A percentile compares a stretch with the other conserved stretches of the same genome.
Conservation (phyloP, 768 basidiomycete species). For the Hebeloma cylindrosporum region DNA sequence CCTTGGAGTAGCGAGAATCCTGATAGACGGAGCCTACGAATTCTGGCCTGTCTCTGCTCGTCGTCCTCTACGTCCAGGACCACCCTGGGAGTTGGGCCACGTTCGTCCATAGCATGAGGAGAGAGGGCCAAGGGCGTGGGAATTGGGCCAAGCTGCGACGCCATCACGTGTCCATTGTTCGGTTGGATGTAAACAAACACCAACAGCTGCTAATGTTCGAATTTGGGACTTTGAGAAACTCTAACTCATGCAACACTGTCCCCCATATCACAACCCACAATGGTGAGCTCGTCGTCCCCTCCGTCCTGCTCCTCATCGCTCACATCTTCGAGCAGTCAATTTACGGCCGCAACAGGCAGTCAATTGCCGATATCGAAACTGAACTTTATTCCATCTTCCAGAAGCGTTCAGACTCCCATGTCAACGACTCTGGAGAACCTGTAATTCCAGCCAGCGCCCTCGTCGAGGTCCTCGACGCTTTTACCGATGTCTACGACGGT, state of each 20-base stretch:
- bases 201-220: conserved; percentile 15
- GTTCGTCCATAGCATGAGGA: conserved; percentile 18
- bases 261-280: no score
- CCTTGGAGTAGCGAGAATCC: conserved; percentile 6
- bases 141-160: conserved; percentile 7
- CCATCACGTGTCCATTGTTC: conserved; percentile 21
- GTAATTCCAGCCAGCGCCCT: conserved; percentile 72
- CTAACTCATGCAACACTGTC: no score
- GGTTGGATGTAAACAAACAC: conserved; percentile 15
- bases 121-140: not conserved
- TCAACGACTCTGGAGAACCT: conserved; percentile 59
- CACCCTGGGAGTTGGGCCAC: conserved; percentile 10
- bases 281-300: no score
- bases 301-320: no score
- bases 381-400: conserved; percentile 68
- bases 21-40: conserved; percentile 33
- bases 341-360: conserved; percentile 66
- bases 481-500: conserved; percentile 58
- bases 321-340: conserved; percentile 18
- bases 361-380: conserved; percentile 67
- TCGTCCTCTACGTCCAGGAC: conserved; percentile 50
- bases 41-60: conserved; percentile 40
- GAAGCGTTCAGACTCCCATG: conserved; percentile 58
- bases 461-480: conserved; percentile 65
- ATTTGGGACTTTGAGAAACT: conserved; percentile 12